Base-by-base conservation (phyloP, 371 early-diverging fungal species). In the Mucor ambiguus region DNA sequence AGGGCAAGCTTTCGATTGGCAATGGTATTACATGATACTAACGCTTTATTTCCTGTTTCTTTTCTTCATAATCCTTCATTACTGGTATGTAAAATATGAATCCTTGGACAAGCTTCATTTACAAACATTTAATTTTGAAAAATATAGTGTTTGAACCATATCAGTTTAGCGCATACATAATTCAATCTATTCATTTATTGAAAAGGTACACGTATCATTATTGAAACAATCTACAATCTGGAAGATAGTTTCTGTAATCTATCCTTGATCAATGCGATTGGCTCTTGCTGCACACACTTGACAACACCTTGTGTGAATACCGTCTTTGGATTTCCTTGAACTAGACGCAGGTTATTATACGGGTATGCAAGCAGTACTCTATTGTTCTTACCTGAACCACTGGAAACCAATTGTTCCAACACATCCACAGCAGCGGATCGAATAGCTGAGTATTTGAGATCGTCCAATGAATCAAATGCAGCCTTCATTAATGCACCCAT, bases 401-500 rank as follows among this genome's bases (percentile, higher is more conserved):
- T 60, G 0, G n/a, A 24, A 6, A 46, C 20, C 9, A 66, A 28
- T 28, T 72, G 54, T 18, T 75, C 76, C 18, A 83, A 28, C 10
- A 75, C 74, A 29, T 83, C 80, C 5, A 78, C 62, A 30, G 77
- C 70, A 18, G 79, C 78, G 28, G 77, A 72, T 20, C 83, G 75
- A 49, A 80, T 79, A 57, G 83, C 83, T 26, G 83, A 78, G 44
- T 83, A 83, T 26, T 83, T 83, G 30, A 77, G 48, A 57, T 83
- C 74, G 26, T 63, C 66, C 20, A 83, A 59, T 8, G 74, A 61
- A 28, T 66, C 57, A 29, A 67, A 64, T 20, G 65, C 70, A 18
- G 72, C 66, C 37, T 71, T 59, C 10, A 73, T 26, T 1, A 72
- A 58, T 1, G 1, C n/a, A 3, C 46, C n/a, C 12, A 59, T 33